Conservation (phyloP, 2,329 filamentous ascomycete genomes). For the Colletotrichum eremochloae region DNA sequence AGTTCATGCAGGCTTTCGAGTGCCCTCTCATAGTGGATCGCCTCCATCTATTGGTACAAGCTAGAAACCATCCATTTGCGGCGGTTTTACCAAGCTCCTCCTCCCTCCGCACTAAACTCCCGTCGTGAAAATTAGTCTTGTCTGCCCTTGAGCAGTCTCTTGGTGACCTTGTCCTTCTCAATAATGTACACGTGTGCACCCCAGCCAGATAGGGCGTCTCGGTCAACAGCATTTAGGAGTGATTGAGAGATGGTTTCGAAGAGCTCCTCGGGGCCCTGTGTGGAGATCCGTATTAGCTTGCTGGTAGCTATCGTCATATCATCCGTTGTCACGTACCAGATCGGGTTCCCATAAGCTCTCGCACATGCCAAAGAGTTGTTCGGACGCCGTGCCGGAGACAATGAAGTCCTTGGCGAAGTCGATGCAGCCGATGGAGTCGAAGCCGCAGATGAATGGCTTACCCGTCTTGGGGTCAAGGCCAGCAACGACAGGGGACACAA, state of each 20-base stretch:
- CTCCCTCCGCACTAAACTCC: constrained; percentile 3
- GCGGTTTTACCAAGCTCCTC: constrained; percentile 36
- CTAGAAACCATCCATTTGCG: constrained; percentile 44
- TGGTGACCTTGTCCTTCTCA: constrained; percentile 99
- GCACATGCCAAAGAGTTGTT: constrained; percentile 99
- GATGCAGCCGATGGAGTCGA: constrained; percentile 99
- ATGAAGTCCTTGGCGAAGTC: constrained; percentile 99
- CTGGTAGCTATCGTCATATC: neutral
- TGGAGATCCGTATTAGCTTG: constrained; percentile 43
- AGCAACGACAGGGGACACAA: constrained; percentile 93
- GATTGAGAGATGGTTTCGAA: constrained; percentile 99
- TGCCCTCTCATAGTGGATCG: constrained; percentile 39
- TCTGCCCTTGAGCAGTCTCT: constrained; percentile 96
- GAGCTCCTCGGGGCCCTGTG: constrained; percentile 87
- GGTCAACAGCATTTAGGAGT: constrained; percentile 93
- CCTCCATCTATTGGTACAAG: constrained; percentile 54
- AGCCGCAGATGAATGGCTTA: constrained; percentile 98
- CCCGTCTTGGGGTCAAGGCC: constrained; percentile 95
- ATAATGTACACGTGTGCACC: constrained; percentile 99
- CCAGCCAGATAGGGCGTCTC: constrained; percentile 97
- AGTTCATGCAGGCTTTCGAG: constrained; percentile 36
- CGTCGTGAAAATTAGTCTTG: constrained; percentile 76
- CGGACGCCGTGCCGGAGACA: constrained; percentile 93
- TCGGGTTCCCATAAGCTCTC: constrained; percentile 98
- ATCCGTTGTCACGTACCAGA: constrained; percentile 73